Conservation (phyloP, 2,329 filamentous ascomycete species). For the Bertia moriformis region DNA sequence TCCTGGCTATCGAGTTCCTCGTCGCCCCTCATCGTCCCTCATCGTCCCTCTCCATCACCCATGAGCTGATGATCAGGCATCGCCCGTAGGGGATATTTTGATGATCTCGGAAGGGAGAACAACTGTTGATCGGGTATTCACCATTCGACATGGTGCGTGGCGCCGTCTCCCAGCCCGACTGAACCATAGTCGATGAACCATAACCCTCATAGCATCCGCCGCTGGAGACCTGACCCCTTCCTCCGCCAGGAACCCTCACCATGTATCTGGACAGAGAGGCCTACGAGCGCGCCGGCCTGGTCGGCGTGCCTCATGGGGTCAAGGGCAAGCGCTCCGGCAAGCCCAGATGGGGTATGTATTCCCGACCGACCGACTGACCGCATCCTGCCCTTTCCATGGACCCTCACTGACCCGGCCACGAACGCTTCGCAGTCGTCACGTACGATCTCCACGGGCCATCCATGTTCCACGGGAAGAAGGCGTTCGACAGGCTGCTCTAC, state of each 20-base stretch:
- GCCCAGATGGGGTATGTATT: constrained; percentile 58
- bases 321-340: constrained; percentile 46
- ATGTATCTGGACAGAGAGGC: constrained; percentile 68
- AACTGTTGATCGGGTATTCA: constrained; percentile 59
- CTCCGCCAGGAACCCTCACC: too few species aligned
- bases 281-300: constrained; percentile 71
- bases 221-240: too few species aligned
- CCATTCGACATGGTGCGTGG: constrained; percentile 51
- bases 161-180: not conserved
- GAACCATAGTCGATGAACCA: not conserved
- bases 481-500: constrained; percentile 64
- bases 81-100: constrained; percentile 53
- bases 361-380: too few species aligned
- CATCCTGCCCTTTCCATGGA: not conserved
- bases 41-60: too few species aligned
- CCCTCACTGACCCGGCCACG: not conserved
- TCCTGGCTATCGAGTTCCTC: too few species aligned
- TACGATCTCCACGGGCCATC: constrained; percentile 58
- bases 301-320: constrained; percentile 50
- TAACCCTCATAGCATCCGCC: too few species aligned
- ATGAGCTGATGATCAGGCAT: too few species aligned
- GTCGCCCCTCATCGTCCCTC: too few species aligned
- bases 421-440: constrained; percentile 68
- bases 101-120: constrained; percentile 71
- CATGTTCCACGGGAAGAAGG: constrained; percentile 73